These are phyloP conservation scores for Panicum virgatum DNA, from an alignment of 202 grass and related monocot genomes.

Conservation along the genomic window DNA sequence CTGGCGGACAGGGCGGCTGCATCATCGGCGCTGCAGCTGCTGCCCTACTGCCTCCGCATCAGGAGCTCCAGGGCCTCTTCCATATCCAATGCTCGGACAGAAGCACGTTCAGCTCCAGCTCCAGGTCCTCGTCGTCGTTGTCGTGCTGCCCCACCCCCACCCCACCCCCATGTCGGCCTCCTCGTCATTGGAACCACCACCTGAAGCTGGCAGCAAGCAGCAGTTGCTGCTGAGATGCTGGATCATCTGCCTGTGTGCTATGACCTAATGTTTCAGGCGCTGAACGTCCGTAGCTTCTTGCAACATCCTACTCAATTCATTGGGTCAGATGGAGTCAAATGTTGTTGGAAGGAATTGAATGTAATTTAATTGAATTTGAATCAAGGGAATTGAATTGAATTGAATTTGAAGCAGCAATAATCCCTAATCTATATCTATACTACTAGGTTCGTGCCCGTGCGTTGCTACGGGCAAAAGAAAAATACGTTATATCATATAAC, in stretches of 20 bases:
- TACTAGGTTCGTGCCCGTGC: no score
- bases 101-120: conserved; percentile 34
- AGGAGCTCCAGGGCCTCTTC: conserved; percentile 44
- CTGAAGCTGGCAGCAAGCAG: not conserved
- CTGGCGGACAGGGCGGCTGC: not conserved
- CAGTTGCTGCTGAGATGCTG: conserved; percentile 36
- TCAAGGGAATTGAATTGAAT: no score
- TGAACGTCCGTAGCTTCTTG: conserved; percentile 47
- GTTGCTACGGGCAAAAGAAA: no score
- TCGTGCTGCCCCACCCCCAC: no score
- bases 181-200: not conserved
- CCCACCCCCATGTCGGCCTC: not conserved
- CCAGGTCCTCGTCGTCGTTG: not conserved
- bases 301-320: conserved; percentile 42
- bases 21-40: no score
- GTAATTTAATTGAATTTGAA: no score
- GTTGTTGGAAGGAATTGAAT: no score
- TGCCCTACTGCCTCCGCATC: no score
- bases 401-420: no score
- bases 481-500: no score
- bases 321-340: no score
- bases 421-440: no score
- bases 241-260: conserved; percentile 41
- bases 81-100: conserved; percentile 51
- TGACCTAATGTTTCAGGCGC: conserved; percentile 43